phyloP scores from a whole-genome alignment of 202 grass and related monocot genomes.

The Eragrostis tef region DNA sequence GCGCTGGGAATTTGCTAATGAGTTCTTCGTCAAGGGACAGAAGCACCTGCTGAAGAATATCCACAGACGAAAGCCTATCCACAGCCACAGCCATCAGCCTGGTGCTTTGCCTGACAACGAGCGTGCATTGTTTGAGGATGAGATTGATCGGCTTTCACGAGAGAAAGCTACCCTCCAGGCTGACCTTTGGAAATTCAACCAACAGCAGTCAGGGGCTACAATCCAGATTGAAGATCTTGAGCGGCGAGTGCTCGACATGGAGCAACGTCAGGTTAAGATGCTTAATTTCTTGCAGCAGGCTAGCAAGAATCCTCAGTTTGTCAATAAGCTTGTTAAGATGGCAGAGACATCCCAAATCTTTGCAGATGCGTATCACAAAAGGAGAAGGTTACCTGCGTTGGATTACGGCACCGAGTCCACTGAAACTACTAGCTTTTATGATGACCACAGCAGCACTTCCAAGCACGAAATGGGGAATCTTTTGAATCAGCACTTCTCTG shows the following conservation, averaged over 20 bases:
- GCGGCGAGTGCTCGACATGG: conserved; percentile 68
- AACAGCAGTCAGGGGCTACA: conserved; percentile 67
- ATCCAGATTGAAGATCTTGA: conserved; percentile 84
- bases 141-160: conserved; percentile 75
- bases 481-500: conserved; percentile 76
- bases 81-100: conserved; percentile 81
- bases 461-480: conserved; percentile 64
- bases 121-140: conserved; percentile 75
- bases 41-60: conserved; percentile 88
- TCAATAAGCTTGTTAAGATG: conserved; percentile 85
- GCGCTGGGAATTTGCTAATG: conserved; percentile 94
- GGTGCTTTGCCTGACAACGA: conserved; percentile 61
- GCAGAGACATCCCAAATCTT: conserved; percentile 56
- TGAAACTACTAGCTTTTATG: conserved; percentile 67
- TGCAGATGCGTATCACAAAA: conserved; percentile 65
- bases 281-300: conserved; percentile 76
- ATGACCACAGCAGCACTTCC: conserved; percentile 72
- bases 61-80: conserved; percentile 89
- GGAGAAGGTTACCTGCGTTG: conserved; percentile 68
- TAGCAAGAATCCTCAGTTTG: conserved; percentile 70
- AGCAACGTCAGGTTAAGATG: conserved; percentile 85
- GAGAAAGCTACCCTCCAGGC: conserved; percentile 64
- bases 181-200: conserved; percentile 66
- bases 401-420: conserved; percentile 47
- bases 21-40: conserved; percentile 84